Evolutionary conservation across 495 filamentous ascomycete species (phyloP).

Genomic region (Penicillium lagena): DNA sequence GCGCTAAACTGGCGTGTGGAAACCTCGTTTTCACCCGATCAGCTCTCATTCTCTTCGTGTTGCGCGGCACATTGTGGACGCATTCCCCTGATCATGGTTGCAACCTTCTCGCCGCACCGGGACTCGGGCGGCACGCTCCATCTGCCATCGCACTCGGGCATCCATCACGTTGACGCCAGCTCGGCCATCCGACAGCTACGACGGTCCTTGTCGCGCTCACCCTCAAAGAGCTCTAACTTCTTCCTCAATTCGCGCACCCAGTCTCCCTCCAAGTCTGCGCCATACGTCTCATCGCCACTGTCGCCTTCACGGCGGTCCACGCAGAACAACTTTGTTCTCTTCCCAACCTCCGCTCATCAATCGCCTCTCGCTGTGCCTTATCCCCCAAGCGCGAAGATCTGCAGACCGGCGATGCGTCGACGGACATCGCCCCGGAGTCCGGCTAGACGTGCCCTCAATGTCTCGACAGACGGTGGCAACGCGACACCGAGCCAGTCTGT

Average conservation of each 20-base stretch:
- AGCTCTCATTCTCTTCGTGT: constrained; percentile 14
- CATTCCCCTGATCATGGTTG: constrained; percentile 39
- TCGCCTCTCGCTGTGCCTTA: constrained; percentile 50
- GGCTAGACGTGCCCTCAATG: constrained; percentile 63
- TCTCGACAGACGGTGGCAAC: constrained; percentile 68
- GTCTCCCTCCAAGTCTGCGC: constrained; percentile 41
- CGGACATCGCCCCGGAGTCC: constrained; percentile 69
- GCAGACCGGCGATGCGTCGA: constrained; percentile 42
- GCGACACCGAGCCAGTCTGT: constrained; percentile 37
- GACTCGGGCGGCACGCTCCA: constrained; percentile 74
- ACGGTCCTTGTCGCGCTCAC: constrained; percentile 79
- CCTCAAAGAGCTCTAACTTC: constrained; percentile 69
- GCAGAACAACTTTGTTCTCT: constrained; percentile 40
- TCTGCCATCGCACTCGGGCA: constrained; percentile 74
- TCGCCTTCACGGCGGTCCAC: constrained; percentile 43
- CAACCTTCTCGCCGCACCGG: constrained; percentile 47
- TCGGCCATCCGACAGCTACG: constrained; percentile 71
- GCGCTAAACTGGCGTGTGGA: not conserved
- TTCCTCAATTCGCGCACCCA: constrained; percentile 52
- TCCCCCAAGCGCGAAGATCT: constrained; percentile 43
- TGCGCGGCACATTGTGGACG: constrained; percentile 9
- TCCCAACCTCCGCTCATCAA: constrained; percentile 38
- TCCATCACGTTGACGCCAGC: constrained; percentile 70
- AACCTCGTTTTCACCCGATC: not conserved
- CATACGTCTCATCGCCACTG: constrained; percentile 44